phyloP scores from a whole-genome alignment of 2,329 filamentous ascomycete genomes.

The Blumeriella jaapii region DNA sequence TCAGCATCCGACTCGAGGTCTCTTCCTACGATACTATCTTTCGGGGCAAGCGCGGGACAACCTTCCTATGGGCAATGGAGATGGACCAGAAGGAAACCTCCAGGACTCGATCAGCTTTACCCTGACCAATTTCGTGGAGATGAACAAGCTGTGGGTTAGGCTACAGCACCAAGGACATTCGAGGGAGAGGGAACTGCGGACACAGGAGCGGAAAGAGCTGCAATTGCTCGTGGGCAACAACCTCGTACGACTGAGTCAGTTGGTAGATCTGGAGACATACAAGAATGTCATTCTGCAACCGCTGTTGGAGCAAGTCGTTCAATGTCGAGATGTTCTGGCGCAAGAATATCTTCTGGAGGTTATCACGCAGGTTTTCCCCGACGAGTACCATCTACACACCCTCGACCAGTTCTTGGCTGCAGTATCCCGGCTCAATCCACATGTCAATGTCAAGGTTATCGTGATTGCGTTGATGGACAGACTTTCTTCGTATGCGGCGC shows the following conservation, averaged over 20 bases:
- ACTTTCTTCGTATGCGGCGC: conserved; percentile 84
- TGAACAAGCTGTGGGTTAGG: conserved; percentile 99
- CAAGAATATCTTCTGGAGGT: conserved; percentile 97
- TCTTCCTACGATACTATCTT: conserved; percentile 93
- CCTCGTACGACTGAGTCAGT: conserved; percentile 83
- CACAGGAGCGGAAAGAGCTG: conserved; percentile 87
- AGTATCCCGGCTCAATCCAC: conserved; percentile 83
- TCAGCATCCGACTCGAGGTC: conserved; percentile 87
- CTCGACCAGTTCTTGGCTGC: conserved; percentile 90
- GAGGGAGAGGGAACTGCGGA: conserved; percentile 82
- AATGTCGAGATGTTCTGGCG: conserved; percentile 90
- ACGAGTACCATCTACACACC: conserved; percentile 96
- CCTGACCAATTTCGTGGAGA: conserved; percentile 97
- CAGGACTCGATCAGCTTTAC: conserved; percentile 98
- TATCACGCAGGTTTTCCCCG: conserved; percentile 96
- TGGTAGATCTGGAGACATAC: conserved; percentile 92
- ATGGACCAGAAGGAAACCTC: conserved; percentile 89
- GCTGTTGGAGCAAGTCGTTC: conserved; percentile 89
- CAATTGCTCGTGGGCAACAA: conserved; percentile 95
- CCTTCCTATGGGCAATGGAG: conserved; percentile 68
- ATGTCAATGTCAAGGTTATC: conserved; percentile 96
- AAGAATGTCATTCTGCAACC: conserved; percentile 82
- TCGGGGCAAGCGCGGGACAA: conserved; percentile 88
- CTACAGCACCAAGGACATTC: conserved; percentile 97
- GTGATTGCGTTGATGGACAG: conserved; percentile 98